phyloP scores from a whole-genome alignment of 768 basidiomycete species.

The Hypholoma fasciculare region DNA sequence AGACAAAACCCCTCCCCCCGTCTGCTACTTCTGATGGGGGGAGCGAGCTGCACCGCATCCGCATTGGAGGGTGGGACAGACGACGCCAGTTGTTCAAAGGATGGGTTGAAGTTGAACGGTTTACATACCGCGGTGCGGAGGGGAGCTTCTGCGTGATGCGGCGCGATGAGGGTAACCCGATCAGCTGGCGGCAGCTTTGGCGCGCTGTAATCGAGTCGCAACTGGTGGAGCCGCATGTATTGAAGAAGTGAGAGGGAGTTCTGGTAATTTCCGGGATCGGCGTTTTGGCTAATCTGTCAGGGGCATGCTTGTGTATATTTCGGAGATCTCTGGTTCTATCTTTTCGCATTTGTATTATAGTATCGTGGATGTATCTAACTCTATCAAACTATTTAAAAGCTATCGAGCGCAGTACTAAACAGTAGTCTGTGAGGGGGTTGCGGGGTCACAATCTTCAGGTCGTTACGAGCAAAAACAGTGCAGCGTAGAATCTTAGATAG shows the following conservation, averaged over 20 bases:
- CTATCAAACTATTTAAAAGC: background rate
- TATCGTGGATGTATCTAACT: slow-evolving; percentile 1
- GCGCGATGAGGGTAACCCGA: slow-evolving; percentile 74
- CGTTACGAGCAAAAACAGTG: too few relatives aligned
- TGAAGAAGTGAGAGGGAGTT: slow-evolving; percentile 27
- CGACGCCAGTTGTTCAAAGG: slow-evolving; percentile 70
- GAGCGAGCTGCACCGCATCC: slow-evolving; percentile 34
- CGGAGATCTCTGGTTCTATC: background rate
- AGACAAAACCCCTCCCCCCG: slow-evolving; percentile 35
- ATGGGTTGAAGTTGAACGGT: slow-evolving; percentile 71
- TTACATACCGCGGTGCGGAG: slow-evolving; percentile 42
- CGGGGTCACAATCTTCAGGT: too few relatives aligned
- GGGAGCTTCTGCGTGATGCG: slow-evolving; percentile 74
- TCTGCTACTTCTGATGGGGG: slow-evolving; percentile 10
- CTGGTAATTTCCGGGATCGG: background rate
- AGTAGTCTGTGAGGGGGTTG: too few relatives aligned
- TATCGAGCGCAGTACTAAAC: too few relatives aligned
- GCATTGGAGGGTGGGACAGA: slow-evolving; percentile 70
- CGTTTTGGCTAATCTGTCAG: background rate
- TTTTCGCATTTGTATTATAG: slow-evolving; percentile 2
- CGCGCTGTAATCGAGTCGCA: slow-evolving; percentile 56
- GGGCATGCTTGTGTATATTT: background rate
- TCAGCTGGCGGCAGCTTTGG: slow-evolving; percentile 80
- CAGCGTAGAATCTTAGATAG: too few relatives aligned
- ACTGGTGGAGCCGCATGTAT: slow-evolving; percentile 59